Evolutionary conservation across 2,329 filamentous ascomycete species (phyloP), one percentile per base, ranked within the genome.

Genomic region (Annulohypoxylon truncatum): DNA sequence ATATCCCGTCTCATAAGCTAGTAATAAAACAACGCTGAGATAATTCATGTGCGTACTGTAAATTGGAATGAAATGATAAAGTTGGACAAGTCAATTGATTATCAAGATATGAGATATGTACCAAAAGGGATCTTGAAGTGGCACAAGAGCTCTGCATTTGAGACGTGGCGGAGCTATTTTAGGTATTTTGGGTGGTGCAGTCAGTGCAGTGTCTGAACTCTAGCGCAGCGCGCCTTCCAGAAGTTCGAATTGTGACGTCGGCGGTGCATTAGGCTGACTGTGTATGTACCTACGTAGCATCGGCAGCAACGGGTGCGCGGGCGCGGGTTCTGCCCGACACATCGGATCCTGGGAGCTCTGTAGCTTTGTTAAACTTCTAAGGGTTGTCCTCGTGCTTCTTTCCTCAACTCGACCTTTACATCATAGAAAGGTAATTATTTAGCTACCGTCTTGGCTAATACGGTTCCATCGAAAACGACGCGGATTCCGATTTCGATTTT

Each of bases 191-290:
- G 29, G 29, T 31, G 29, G 29, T 31, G 29, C 29, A 3, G 33
- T n/a, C 12, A 8, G 15, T 42, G 38, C 38, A 42, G 38, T 20
- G 38, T 12, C 9, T 15, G 18, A 42, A 42, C 38, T 22, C 6
- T 46, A 28, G 44, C 24, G 24, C 2, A 15, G 44, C 2, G 35
- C 42, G 24, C 28, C 35, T 38, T 38, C 35, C 35, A 38, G 35
- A 38, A 38, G 35, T n/a, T 35, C 33, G 5, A 35, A 13, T 40
- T 50, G 66, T 66, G 63, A 68, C 63, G 59, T 67, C 61, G 61
- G 29, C 18, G 54, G 47, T 67, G 61, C 61, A 67, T 61, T 68
- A 66, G 56, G 40, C 33, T 60, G 46, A 29, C 38, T 38, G 26
- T 48, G 38, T 18, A 38, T 38, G 35, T 38, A 38, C 35, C n/a